These are phyloP conservation scores for Metarhizium humberi DNA, from an alignment of 2,329 filamentous ascomycete genomes.

Conservation along the genomic window DNA sequence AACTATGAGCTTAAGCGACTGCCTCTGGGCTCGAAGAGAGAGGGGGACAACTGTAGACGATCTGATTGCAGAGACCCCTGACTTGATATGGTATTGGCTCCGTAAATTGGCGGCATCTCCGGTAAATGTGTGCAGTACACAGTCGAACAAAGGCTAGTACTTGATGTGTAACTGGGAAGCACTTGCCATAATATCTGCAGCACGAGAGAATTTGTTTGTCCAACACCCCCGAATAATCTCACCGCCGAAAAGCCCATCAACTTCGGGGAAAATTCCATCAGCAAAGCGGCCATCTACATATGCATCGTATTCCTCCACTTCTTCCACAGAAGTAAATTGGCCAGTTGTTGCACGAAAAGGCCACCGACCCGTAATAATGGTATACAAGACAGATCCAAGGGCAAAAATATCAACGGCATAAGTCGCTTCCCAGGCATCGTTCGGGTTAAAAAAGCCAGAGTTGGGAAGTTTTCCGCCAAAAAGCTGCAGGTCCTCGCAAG, in stretches of 20 bases:
- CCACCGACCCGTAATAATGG: slow-evolving; percentile 11
- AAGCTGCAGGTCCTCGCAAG: slow-evolving; percentile 17
- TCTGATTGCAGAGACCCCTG: not conserved
- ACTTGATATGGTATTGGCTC: not conserved
- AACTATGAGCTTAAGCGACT: slow-evolving; percentile 1
- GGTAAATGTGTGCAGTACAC: not conserved
- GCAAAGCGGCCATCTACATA: slow-evolving; percentile 7
- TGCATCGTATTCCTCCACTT: slow-evolving; percentile 8
- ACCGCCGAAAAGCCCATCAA: slow-evolving; percentile 2
- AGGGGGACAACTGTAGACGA: slow-evolving; percentile 2
- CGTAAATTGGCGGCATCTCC: not conserved
- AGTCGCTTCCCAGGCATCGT: slow-evolving; percentile 2
- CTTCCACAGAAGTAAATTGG: slow-evolving; percentile 3
- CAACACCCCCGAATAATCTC: slow-evolving; percentile 7
- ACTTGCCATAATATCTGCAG: not conserved
- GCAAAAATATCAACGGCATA: slow-evolving; percentile 10
- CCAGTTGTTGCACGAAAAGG: slow-evolving; percentile 8
- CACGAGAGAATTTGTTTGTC: slow-evolving; percentile 2
- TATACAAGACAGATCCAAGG: slow-evolving; percentile 12
- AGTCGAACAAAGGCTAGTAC: slow-evolving; percentile 1
- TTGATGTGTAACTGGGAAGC: not conserved
- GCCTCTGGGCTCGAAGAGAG: not conserved
- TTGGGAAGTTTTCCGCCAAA: slow-evolving; percentile 8
- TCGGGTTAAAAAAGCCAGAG: slow-evolving; percentile 11
- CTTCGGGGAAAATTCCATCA: slow-evolving; percentile 7